Evolutionary conservation across 345 rosid genomes (phyloP), one percentile per base, ranked within the genome.

Genomic region (Salix viminalis): DNA sequence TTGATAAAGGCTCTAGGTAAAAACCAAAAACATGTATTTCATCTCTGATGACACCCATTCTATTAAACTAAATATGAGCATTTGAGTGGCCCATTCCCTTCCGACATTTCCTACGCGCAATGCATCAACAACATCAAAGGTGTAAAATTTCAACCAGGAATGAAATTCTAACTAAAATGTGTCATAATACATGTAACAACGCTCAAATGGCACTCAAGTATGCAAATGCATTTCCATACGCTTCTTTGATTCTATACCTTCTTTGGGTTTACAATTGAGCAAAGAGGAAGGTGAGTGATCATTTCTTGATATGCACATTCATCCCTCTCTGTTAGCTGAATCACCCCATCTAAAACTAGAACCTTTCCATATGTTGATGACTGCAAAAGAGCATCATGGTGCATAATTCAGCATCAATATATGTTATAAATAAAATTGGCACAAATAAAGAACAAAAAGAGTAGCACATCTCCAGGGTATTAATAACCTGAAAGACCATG

Each of bases 251-350:
- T 44, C 50, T 70, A 68, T 30, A 94, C 98, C 97, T 91, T 94
- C 80, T 92, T 91, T 2, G 98, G 98, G 82, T 88, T 91, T 24
- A 92, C 79, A 77, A 95, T 93, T 26, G 98, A 93, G 87, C 97
- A 93, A 52, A 95, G 90, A 0, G 98, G 98, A 78, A 95, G 98
- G 77, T 95, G 99, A 83, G 94, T 87, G 65, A 95, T 95, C 99
- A 95, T 95, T 88, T 95, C 99, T 74, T 95, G 99, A 79, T 95
- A 95, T 9, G 99, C 98, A 85, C 98, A 95, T 83, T 95, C 98
- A 79, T 95, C 99, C 80, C 98, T 89, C 85, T 95, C 96, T 1
- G 99, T 95, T 24, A 95, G 94, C 72, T 95, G 99, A 79, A 95
- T 91, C 83, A 93, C 96, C 36, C 99, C 99, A 75, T 95, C 99